A percentile compares a stretch with the other conserved stretches of the same genome.
These are phyloP conservation scores for Trichoderma cornu-damae DNA, from an alignment of 2,329 filamentous ascomycete species.

Conservation along the genomic window DNA sequence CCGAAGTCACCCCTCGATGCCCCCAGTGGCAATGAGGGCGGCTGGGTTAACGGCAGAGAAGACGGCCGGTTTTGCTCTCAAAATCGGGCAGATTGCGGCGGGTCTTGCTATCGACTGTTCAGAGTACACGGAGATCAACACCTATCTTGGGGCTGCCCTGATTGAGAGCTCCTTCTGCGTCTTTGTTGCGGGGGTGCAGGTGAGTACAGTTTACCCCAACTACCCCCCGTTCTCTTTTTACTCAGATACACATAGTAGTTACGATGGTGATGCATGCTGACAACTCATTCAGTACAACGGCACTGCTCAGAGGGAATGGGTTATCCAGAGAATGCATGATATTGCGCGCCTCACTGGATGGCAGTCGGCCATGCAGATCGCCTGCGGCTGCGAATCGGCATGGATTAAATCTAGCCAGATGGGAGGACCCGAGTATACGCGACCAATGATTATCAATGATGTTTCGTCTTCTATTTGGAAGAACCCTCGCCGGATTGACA, in stretches of 20 bases:
- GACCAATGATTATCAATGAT: conserved; percentile 38
- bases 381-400: conserved; percentile 73
- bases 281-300: conserved; percentile 58
- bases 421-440: conserved; percentile 68
- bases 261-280: conserved; percentile 19
- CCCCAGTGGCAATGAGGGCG: conserved; percentile 81
- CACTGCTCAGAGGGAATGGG: conserved; percentile 68
- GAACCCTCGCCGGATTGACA: conserved; percentile 47
- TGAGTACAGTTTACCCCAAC: conserved; percentile 29
- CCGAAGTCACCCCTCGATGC: conserved; percentile 82
- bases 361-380: conserved; percentile 77
- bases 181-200: conserved; percentile 79
- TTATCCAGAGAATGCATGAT: conserved; percentile 66
- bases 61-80: conserved; percentile 65
- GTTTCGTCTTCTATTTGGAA: conserved; percentile 43
- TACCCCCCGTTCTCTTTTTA: not conserved
- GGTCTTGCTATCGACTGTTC: conserved; percentile 58
- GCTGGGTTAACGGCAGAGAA: conserved; percentile 69
- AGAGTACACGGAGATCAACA: conserved; percentile 58
- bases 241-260: conserved; percentile 3
- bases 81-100: conserved; percentile 74
- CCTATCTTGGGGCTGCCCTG: conserved; percentile 71
- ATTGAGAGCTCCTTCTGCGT: conserved; percentile 77
- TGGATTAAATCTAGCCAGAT: conserved; percentile 73
- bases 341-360: conserved; percentile 79